These are phyloP conservation scores for Daldinia eschscholtzii DNA, from an alignment of 2,329 filamentous ascomycete species.

Conservation along the genomic window DNA sequence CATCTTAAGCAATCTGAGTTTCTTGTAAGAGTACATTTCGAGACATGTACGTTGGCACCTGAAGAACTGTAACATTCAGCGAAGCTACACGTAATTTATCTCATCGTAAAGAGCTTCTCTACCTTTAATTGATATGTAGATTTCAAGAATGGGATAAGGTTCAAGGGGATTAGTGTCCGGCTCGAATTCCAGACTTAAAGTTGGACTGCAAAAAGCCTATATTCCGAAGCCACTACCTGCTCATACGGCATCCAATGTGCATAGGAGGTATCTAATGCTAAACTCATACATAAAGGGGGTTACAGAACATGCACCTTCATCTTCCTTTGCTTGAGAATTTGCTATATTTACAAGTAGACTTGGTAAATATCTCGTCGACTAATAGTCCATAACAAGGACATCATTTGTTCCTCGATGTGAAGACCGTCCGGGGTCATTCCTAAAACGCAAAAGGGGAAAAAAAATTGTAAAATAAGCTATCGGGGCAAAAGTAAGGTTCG, in stretches of 20 bases:
- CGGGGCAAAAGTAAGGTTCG: constrained; percentile 1
- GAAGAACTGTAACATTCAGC: not conserved
- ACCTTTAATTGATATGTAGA: not conserved
- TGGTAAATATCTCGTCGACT: constrained; percentile 20
- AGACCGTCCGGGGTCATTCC: constrained; percentile 11
- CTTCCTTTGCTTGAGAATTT: not conserved
- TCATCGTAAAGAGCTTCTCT: not conserved
- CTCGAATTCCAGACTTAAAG: not conserved
- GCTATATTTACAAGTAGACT: constrained; percentile 25
- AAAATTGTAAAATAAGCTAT: constrained; percentile 22
- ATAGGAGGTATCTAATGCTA: not conserved
- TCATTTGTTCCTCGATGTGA: constrained; percentile 18
- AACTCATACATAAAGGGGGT: not conserved
- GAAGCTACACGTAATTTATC: not conserved
- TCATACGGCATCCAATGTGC: not conserved
- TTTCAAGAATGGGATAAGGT: not conserved
- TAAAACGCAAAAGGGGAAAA: constrained; percentile 22
- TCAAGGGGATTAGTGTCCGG: not conserved
- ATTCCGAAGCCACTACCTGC: not conserved
- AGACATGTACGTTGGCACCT: not conserved
- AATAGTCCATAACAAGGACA: constrained; percentile 17
- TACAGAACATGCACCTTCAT: not conserved
- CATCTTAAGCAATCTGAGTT: not conserved
- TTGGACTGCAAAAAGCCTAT: not conserved
- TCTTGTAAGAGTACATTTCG: not conserved